Evolutionary conservation across 2,329 filamentous ascomycete genomes (phyloP).

Genomic region (Cladosporium velox): DNA sequence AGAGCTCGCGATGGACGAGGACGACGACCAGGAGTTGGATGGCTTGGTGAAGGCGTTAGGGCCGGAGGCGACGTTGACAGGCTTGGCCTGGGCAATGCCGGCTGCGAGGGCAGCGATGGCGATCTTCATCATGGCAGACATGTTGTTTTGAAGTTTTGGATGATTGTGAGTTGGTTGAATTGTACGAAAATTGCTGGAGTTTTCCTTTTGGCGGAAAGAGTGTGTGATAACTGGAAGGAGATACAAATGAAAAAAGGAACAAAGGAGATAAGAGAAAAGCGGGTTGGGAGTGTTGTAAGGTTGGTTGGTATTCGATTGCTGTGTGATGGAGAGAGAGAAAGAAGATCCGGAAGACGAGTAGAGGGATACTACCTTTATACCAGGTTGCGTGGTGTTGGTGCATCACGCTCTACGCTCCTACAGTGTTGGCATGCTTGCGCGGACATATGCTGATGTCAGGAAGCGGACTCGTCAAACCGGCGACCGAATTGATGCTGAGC

Average conservation of each 20-base stretch:
- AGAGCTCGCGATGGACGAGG: not conserved
- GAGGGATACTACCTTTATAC: constrained; percentile 22
- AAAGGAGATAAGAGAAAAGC: constrained; percentile 27
- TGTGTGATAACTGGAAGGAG: constrained; percentile 26
- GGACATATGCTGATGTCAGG: constrained; percentile 14
- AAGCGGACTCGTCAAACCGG: not conserved
- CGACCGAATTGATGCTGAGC: not conserved
- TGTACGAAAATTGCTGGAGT: not conserved
- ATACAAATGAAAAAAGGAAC: constrained; percentile 28
- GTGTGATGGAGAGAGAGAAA: constrained; percentile 5
- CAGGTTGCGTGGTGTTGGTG: constrained; percentile 24
- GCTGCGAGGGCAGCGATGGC: constrained; percentile 38
- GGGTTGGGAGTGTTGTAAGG: constrained; percentile 9
- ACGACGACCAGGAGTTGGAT: constrained; percentile 31
- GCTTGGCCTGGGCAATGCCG: constrained; percentile 37
- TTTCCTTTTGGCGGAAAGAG: constrained; percentile 24
- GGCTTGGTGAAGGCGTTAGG: constrained; percentile 50
- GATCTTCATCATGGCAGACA: constrained; percentile 39
- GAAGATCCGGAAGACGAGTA: constrained; percentile 18
- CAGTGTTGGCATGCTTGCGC: constrained; percentile 3
- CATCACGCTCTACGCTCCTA: not conserved
- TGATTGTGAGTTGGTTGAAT: constrained; percentile 2
- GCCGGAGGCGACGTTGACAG: constrained; percentile 20
- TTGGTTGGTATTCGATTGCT: constrained; percentile 33
- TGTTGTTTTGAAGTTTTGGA: constrained; percentile 23